Conservation (phyloP, 345 rosid species). For the Cardamine occulta region DNA sequence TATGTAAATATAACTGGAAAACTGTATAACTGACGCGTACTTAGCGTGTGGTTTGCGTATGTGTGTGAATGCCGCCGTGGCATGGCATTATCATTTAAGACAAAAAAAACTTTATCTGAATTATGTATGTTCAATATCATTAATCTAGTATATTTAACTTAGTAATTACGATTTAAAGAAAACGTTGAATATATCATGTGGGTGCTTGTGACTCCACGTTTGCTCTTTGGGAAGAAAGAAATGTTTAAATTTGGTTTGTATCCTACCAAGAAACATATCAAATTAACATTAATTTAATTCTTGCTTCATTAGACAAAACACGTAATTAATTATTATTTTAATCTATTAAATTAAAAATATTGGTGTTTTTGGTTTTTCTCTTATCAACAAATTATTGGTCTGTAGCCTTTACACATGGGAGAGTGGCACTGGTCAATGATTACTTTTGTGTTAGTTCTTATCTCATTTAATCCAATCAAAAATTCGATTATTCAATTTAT, state of each 20-base stretch:
- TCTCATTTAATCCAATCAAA: slow-evolving; percentile 39
- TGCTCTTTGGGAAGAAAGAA: slow-evolving; percentile 35
- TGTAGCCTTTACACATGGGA: slow-evolving; percentile 28
- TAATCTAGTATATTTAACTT: slow-evolving; percentile 27
- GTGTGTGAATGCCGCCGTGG: slow-evolving; percentile 45
- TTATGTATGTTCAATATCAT: slow-evolving; percentile 12
- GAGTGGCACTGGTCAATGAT: slow-evolving; percentile 11
- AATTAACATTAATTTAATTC: slow-evolving; percentile 38
- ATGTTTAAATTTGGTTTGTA: slow-evolving; percentile 34
- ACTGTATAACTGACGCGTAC: background rate
- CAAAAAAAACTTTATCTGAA: background rate
- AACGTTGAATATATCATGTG: slow-evolving; percentile 32
- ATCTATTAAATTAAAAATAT: slow-evolving; percentile 13
- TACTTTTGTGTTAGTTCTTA: slow-evolving; percentile 35
- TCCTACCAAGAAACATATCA: slow-evolving; percentile 44
- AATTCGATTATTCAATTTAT: background rate
- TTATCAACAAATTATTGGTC: slow-evolving; percentile 28
- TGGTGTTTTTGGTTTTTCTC: background rate
- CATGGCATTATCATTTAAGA: slow-evolving; percentile 26
- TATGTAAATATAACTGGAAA: background rate
- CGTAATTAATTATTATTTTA: background rate
- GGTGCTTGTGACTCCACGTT: slow-evolving; percentile 41
- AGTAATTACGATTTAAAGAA: slow-evolving; percentile 10
- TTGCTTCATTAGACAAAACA: slow-evolving; percentile 45
- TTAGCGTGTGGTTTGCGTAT: slow-evolving; percentile 24